Percentiles rank a stretch among this genome's conserved stretches.
These are phyloP conservation scores for Neofusicoccum kwambonambiense DNA, from an alignment of 2,329 filamentous ascomycete genomes.

Conservation along the genomic window DNA sequence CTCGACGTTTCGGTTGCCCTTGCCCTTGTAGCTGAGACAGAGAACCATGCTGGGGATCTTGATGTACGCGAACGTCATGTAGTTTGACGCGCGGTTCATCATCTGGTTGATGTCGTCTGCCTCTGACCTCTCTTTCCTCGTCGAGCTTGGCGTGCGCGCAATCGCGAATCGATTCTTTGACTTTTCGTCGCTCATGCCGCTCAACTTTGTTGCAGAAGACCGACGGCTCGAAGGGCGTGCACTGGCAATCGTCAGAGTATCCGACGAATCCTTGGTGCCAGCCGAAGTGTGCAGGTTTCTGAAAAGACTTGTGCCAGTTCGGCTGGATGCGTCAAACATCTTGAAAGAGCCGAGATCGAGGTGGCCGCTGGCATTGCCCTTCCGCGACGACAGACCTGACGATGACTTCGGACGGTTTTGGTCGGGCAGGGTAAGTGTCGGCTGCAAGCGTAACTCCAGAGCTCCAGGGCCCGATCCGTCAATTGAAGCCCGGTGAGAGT, in stretches of 20 bases:
- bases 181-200: constrained; percentile 25
- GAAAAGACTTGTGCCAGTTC: constrained; percentile 29
- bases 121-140: constrained; percentile 52
- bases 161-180: constrained; percentile 37
- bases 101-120: constrained; percentile 94
- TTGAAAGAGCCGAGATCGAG: constrained; percentile 18
- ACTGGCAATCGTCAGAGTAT: constrained; percentile 20
- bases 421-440: constrained; percentile 66
- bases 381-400: not conserved
- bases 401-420: constrained; percentile 33
- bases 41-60: constrained; percentile 93
- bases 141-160: constrained; percentile 39
- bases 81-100: constrained; percentile 92
- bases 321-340: constrained; percentile 33
- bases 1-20: constrained; percentile 90
- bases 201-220: constrained; percentile 27
- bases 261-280: constrained; percentile 21
- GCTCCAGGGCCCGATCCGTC: constrained; percentile 63
- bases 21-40: constrained; percentile 94
- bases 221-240: constrained; percentile 32
- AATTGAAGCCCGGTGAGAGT: constrained; percentile 20
- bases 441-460: constrained; percentile 77
- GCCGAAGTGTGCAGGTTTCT: constrained; percentile 32
- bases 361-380: not conserved
- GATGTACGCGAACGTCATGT: constrained; percentile 95